Conservation (phyloP, 148 eudicot species). For the Limonium bicolor region DNA sequence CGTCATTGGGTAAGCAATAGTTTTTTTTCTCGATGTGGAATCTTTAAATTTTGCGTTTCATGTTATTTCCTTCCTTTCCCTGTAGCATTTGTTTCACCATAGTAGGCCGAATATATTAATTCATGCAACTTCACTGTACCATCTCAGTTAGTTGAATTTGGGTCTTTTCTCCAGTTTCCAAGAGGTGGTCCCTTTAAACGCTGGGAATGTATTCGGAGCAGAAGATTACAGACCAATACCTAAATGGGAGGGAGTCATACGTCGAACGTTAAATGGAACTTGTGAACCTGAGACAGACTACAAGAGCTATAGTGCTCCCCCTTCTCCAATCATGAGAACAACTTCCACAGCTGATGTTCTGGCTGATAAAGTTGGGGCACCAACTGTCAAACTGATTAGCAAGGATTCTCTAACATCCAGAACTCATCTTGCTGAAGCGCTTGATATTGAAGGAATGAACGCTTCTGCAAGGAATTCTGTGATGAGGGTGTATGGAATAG, state of each 20-base stretch:
- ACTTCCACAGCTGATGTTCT: conserved; percentile 45
- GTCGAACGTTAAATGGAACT: conserved; percentile 50
- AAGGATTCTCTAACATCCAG: conserved; percentile 9
- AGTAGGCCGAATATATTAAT: too few relatives aligned
- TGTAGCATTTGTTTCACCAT: too few relatives aligned
- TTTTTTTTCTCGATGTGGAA: too few relatives aligned
- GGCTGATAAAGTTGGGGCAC: conserved; percentile 17
- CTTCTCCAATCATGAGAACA: conserved; percentile 54
- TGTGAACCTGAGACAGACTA: conserved; percentile 24
- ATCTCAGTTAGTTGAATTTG: background rate
- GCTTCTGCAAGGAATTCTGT: conserved; percentile 19
- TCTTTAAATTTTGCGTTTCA: too few relatives aligned
- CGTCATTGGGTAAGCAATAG: conserved; percentile 74
- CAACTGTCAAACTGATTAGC: conserved; percentile 11
- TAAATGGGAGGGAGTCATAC: conserved; percentile 72
- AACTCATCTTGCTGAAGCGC: background rate
- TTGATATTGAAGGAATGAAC: conserved; percentile 10
- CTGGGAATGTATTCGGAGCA: conserved; percentile 77
- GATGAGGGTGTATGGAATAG: conserved; percentile 38
- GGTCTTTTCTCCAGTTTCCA: conserved; percentile 47
- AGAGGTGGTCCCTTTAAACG: conserved; percentile 84
- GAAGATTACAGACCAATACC: conserved; percentile 62
- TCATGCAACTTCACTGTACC: too few relatives aligned
- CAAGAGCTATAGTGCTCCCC: conserved; percentile 71
- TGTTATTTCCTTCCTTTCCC: too few relatives aligned